Evolutionary conservation across 805 yeast genomes (phyloP), one percentile per base, ranked within the genome.

Genomic region (Candida krabiensis): DNA sequence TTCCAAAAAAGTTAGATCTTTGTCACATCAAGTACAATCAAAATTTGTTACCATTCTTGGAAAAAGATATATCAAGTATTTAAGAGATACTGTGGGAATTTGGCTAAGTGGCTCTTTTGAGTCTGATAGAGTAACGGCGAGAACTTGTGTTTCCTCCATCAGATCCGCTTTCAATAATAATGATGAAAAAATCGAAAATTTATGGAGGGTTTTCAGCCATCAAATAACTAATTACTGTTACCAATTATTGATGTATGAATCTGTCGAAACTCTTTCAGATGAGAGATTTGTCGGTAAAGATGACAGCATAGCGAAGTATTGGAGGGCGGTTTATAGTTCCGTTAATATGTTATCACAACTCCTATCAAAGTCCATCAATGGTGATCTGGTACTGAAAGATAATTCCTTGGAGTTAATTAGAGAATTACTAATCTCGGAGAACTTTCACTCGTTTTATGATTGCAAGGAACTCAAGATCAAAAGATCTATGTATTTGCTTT

Each of bases 21-120:
- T 70, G 14, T 59, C 88, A 3, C 96, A 88, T 54, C 77, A 74
- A 41, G 67, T 80, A 3, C 89, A 89, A 35, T 75, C 83, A 1
- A 58, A 55, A 13, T 66, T 79, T 27, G 78, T 85, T 27, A 45
- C 52, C 12, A 38, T 49, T 1, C 56, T 83, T 8, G 80, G 79
- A 9, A 86, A 81, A 48, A 63, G 64, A 28, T 77, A 77, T 39
- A 66, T 80, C 18, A 84, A 78, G 47, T 83, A 82, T 57, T 66
- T 91, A 44, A 80, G 79, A 43, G 83, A 84, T 47, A 71, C 85
- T 0, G 69, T 87, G 6, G 93, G 95, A 0, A 63, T 83, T 1
- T 79, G 95, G 80, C 52, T 90, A 4, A 69, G 78, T 19, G 95
- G 95, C 0, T 52, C 72, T 2, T 83, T 70, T 54, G 98, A 91